Base-by-base conservation (phyloP, 2,329 filamentous ascomycete genomes). In the Pseudogymnoascus sp. region DNA sequence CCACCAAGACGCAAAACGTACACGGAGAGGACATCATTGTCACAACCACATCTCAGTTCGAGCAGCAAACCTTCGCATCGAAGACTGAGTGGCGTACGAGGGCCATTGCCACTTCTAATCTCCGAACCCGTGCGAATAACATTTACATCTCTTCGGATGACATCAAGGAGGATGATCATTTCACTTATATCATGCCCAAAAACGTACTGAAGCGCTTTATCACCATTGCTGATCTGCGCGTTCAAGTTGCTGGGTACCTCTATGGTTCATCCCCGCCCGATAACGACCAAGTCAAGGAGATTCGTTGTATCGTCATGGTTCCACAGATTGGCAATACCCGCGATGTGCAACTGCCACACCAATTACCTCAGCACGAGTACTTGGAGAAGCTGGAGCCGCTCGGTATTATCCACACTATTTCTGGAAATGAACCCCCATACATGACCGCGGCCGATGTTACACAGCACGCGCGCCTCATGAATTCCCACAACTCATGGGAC, bases 31-130 rank as follows among this genome's bases (percentile, higher is more conserved):
- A 99, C 73, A 96, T 99, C 73, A 93, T 99, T 70, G 93, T 97
- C 26, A 97, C 95, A 0, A 99, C 96, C 0, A 99, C 95, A 0
- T 97, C 95, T 17, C 91, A 97, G 73, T 99, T 96, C 71, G 95
- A 99, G 78, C 93, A 97, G 77, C 91, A 96, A 75, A 93, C 93
- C 0, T 99, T 99, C 75, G 93, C 93, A 10, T 97, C 93, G 17
- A 97, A 97, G 85, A 99, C 95, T 0, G 95, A 99, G 73, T 99
- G 95, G 95, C 90, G 95, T 62, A 99, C 95, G 10, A 83, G 96
- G 69, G 95, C 95, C 33, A 97, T 99, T 73, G 96, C 95, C 8
- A 96, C 95, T 2, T 96, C 93, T 23, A 99, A 99, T 76, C 80
- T 99, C 67, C 88, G 93, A 53, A 97, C 93, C 59, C 84, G 95